Base-by-base conservation (phyloP, 2,329 filamentous ascomycete species). In the Neoascochyta sp. region DNA sequence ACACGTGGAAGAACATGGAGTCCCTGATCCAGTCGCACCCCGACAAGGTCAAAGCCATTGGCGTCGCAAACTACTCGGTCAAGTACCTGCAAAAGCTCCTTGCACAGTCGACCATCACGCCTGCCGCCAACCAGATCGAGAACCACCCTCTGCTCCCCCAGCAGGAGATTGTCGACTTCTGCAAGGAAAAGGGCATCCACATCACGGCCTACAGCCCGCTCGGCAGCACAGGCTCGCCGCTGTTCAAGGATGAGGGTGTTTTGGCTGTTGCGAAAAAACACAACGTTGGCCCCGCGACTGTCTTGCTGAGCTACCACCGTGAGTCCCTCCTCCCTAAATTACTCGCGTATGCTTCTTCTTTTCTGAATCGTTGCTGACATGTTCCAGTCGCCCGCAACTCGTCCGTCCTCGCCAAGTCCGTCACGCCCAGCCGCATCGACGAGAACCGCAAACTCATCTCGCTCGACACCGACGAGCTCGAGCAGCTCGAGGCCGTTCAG, bases 1-100 rank as follows among this genome's bases (percentile, higher is more conserved):
- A 85, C 36, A 86, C 83, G 27, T 93, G 84, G 83, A 81, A 81
- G 66, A 75, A 74, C 59, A 80, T 87, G 74, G 83, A 87, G 69
- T 73, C 71, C 41, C 67, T 86, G 20, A 52, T 63, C 35, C 54
- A 65, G 24, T 57, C 64, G 9, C 63, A 66, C 16, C 59, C 57
- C 9, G 65, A 65, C 14, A 71, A 70, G 44, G 60, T 63, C 29
- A 70, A 69, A 54, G 68, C 68, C 13, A 71, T 72, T 36, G 69
- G 69, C 27, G 68, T 72, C 3, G 66, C 67, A 19, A 72, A 73
- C 51, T 71, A 69, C 61, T 66, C 63, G 2, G 62, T 66, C 28
- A 65, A 64, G 41, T 70, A 64, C 51, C 49, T 72, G 11, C 61
- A 70, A 51, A 66, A 68, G 50, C 62, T 73, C 4, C 66, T 82